These are phyloP conservation scores for Scheffersomyces lignicola DNA, from an alignment of 1,139 yeast genomes.

Conservation along the genomic window DNA sequence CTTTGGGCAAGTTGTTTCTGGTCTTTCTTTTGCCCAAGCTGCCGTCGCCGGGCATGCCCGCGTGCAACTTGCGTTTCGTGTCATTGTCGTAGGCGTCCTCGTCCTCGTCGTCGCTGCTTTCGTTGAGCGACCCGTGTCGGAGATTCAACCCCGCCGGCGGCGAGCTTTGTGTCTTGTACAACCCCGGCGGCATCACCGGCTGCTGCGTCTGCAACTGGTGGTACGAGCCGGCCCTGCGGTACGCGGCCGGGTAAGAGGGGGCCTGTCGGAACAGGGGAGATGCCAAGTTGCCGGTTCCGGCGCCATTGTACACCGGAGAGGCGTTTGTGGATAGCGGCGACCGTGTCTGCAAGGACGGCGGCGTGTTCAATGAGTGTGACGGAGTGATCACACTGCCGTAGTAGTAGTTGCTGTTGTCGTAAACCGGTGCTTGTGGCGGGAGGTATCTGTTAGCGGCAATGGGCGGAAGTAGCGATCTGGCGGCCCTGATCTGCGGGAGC, in stretches of 20 bases:
- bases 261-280: not conserved
- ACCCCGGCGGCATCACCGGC: not conserved
- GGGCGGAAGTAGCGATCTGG: constrained; percentile 3
- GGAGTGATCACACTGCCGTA: not conserved
- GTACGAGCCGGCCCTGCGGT: no score
- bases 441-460: not conserved
- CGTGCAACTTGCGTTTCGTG: not conserved
- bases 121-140: not conserved
- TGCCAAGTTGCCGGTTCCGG: not conserved
- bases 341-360: not conserved
- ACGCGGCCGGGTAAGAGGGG: not conserved
- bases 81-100: not conserved
- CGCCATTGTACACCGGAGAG: not conserved
- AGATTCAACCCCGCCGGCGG: not conserved
- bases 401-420: not conserved
- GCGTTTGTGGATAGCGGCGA: not conserved
- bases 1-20: constrained; percentile 83
- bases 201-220: not conserved
- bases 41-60: constrained; percentile 3
- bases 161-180: not conserved
- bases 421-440: not conserved
- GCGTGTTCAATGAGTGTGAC: constrained; percentile 1
- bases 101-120: constrained; percentile 3
- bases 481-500: not conserved
- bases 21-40: constrained; percentile 39